Conservation (phyloP, 352 stramenopile species). For the Pythium aristosporum region DNA sequence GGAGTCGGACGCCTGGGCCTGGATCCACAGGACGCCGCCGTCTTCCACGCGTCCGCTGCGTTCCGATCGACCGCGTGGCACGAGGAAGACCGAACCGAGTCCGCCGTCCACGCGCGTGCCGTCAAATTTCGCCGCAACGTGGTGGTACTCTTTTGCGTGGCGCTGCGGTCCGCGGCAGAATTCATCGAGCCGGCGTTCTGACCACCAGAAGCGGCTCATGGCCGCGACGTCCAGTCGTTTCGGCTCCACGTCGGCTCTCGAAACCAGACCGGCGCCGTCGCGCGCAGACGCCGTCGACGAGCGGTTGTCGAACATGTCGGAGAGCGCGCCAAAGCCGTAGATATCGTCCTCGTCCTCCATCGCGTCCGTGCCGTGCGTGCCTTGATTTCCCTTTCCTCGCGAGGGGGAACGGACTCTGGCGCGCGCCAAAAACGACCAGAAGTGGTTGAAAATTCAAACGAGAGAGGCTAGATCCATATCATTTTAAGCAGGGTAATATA, state of each 20-base stretch:
- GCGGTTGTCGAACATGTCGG: constrained; percentile 49
- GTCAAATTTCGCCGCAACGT: constrained; percentile 53
- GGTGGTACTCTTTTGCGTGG: constrained; percentile 39
- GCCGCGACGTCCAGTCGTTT: constrained; percentile 39
- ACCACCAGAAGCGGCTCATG: constrained; percentile 51
- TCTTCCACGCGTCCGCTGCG: constrained; percentile 8
- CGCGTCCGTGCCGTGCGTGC: background rate
- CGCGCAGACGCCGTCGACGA: background rate
- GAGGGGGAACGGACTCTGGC: background rate
- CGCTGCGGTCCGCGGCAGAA: constrained; percentile 35
- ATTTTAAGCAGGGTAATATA: constrained; percentile 3
- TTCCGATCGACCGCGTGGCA: constrained; percentile 10
- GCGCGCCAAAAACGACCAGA: constrained; percentile 19
- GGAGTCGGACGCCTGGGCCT: constrained; percentile 48
- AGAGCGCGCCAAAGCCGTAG: constrained; percentile 71
- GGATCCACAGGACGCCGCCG: constrained; percentile 56
- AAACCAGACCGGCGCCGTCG: background rate
- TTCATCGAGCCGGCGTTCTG: constrained; percentile 34
- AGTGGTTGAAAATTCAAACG: constrained; percentile 32
- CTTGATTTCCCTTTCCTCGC: constrained; percentile 18
- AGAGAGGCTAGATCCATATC: background rate
- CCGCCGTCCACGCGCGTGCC: constrained; percentile 49
- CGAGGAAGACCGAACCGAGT: constrained; percentile 36
- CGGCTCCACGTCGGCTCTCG: background rate
- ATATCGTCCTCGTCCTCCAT: constrained; percentile 65